Conservation (phyloP, 2,329 filamentous ascomycete species). For the Fusarium palustre region DNA sequence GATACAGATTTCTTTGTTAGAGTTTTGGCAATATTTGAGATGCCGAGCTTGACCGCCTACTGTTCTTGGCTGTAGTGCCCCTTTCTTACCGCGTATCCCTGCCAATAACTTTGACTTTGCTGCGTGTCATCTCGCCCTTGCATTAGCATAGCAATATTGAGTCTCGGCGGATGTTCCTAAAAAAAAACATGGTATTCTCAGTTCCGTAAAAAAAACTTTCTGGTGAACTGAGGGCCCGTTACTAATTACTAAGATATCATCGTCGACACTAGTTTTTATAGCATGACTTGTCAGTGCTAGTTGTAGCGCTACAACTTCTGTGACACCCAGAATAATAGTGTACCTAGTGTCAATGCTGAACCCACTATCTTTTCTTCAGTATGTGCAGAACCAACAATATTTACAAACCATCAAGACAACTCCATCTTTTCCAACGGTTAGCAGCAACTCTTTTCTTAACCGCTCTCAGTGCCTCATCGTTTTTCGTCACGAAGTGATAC, state of each 20-base stretch:
- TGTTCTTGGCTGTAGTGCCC: background rate
- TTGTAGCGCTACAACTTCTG: background rate
- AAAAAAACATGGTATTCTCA: background rate
- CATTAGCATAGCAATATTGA: no score
- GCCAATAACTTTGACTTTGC: background rate
- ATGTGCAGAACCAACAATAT: no score
- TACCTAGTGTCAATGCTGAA: background rate
- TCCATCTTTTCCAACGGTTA: no score
- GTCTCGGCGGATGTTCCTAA: background rate
- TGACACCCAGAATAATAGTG: background rate
- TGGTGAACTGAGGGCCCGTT: background rate
- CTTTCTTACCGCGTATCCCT: constrained; percentile 3
- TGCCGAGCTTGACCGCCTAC: constrained; percentile 18
- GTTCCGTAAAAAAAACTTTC: background rate
- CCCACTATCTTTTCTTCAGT: background rate
- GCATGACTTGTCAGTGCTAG: background rate
- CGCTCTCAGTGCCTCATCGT: no score
- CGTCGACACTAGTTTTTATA: background rate
- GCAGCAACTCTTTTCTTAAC: no score
- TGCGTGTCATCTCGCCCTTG: background rate
- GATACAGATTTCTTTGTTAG: constrained; percentile 20
- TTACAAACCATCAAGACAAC: no score
- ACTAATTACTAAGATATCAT: background rate
- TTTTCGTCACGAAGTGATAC: no score
- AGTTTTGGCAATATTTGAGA: constrained; percentile 7